Evolutionary conservation across 345 rosid species (phyloP).

Genomic region (Citrus reticulata): DNA sequence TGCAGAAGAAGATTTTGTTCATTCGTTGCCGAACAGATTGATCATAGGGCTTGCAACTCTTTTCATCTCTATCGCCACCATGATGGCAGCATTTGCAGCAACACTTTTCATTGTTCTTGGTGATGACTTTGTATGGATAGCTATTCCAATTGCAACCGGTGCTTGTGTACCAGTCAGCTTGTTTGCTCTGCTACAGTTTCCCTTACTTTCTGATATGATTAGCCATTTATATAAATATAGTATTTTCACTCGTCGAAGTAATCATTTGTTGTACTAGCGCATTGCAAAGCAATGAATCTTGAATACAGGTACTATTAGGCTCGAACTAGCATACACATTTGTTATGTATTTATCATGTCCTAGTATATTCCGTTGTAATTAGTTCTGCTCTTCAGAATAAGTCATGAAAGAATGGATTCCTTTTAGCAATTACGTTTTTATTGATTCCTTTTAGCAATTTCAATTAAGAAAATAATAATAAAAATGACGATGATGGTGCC

Average conservation of each 20-base stretch:
- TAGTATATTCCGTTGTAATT: too few species aligned
- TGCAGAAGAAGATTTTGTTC: conserved; percentile 32
- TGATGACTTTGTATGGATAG: conserved; percentile 15
- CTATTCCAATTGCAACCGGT: background rate
- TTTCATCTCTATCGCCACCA: conserved; percentile 33
- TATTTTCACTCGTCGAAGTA: background rate
- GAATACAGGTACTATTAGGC: background rate
- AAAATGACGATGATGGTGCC: too few species aligned
- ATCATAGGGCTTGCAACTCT: conserved; percentile 28
- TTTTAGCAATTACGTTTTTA: too few species aligned
- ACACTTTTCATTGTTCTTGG: conserved; percentile 28
- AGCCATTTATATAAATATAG: conserved; percentile 5
- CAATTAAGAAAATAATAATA: too few species aligned
- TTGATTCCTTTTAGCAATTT: too few species aligned
- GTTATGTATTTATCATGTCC: too few species aligned
- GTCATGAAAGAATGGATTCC: too few species aligned
- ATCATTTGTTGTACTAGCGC: background rate
- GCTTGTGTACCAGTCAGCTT: conserved; percentile 19
- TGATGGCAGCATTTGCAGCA: conserved; percentile 38
- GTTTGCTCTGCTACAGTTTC: conserved; percentile 29
- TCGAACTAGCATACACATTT: too few species aligned
- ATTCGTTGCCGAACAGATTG: conserved; percentile 34
- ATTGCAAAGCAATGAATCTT: background rate
- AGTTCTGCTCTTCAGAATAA: too few species aligned
- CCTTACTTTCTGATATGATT: conserved; percentile 28